Conservation (phyloP, 805 yeast genomes). For the Cyberlindnera mississippiensis region DNA sequence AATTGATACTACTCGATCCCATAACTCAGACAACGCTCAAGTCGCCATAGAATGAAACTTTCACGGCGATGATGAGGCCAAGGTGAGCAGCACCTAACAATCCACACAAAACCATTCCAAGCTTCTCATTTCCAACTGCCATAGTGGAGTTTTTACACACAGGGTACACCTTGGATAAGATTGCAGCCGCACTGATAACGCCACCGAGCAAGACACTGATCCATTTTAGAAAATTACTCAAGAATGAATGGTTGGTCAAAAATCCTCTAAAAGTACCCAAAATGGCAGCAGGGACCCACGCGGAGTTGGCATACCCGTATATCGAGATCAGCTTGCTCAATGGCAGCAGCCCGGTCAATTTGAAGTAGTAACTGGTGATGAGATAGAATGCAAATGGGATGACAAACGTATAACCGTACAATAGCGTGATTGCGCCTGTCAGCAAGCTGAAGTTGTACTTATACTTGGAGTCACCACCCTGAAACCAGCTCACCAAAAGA, state of each 20-base stretch:
- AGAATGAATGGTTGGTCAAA: slow-evolving; percentile 39
- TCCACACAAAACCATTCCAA: slow-evolving; percentile 35
- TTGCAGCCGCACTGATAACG: slow-evolving; percentile 54
- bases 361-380: slow-evolving; percentile 47
- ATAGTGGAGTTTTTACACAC: slow-evolving; percentile 33
- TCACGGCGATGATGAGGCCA: slow-evolving; percentile 59
- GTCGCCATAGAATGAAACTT: slow-evolving; percentile 58
- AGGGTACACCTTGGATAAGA: slow-evolving; percentile 42
- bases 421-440: slow-evolving; percentile 61
- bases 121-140: slow-evolving; percentile 35
- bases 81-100: slow-evolving; percentile 47
- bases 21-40: slow-evolving; percentile 25
- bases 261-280: slow-evolving; percentile 56
- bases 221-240: slow-evolving; percentile 58
- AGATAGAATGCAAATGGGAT: slow-evolving; percentile 58
- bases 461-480: slow-evolving; percentile 42
- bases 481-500: slow-evolving; percentile 49
- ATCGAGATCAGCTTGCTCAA: slow-evolving; percentile 63
- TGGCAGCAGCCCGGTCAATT: slow-evolving; percentile 45
- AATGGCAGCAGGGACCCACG: slow-evolving; percentile 83
- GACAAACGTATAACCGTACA: slow-evolving; percentile 71
- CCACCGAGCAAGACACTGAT: slow-evolving; percentile 56
- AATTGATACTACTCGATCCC: too few relatives aligned
- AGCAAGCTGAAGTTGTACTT: slow-evolving; percentile 58
- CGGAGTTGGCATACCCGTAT: slow-evolving; percentile 79